Percentiles rank a stretch among this genome's conserved stretches.
phyloP scores from a whole-genome alignment of 2,329 filamentous ascomycete genomes.

The Exophiala dermatitidis region DNA sequence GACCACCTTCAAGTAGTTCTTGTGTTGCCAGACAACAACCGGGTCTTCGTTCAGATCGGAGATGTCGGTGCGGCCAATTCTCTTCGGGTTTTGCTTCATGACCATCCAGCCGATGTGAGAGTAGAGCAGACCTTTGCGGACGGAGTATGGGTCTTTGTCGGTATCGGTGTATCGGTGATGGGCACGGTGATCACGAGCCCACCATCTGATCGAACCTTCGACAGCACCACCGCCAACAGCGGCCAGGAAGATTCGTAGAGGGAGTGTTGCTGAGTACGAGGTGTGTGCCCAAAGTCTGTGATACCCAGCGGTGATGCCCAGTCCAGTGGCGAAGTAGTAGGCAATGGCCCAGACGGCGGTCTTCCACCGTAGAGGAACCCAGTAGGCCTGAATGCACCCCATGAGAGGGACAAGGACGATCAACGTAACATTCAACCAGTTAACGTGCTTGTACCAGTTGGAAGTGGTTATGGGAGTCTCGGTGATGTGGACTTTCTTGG shows the following conservation, averaged over 20 bases:
- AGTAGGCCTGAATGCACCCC: constrained; percentile 67
- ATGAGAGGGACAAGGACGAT: constrained; percentile 70
- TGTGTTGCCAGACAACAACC: constrained; percentile 81
- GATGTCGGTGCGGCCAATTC: constrained; percentile 80
- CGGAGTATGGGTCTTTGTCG: constrained; percentile 84
- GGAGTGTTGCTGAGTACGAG: constrained; percentile 69
- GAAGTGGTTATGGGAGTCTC: constrained; percentile 69
- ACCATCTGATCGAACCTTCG: constrained; percentile 81
- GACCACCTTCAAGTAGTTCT: constrained; percentile 74
- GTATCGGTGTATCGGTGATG: constrained; percentile 91
- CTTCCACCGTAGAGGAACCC: constrained; percentile 65
- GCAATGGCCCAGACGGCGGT: constrained; percentile 65
- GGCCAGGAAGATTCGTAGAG: constrained; percentile 74
- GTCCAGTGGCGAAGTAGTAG: constrained; percentile 78
- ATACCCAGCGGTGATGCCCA: constrained; percentile 73
- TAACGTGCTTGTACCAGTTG: constrained; percentile 89
- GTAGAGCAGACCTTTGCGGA: constrained; percentile 80
- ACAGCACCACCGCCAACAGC: constrained; percentile 75
- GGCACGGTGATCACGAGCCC: constrained; percentile 77
- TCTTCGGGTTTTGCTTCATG: constrained; percentile 87
- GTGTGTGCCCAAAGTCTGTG: constrained; percentile 82
- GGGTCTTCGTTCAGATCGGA: constrained; percentile 80
- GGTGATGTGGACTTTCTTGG: constrained; percentile 77
- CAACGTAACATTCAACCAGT: constrained; percentile 83
- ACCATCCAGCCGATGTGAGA: constrained; percentile 86